Conservation (phyloP, 2,329 filamentous ascomycete species). For the Trichothecium sympodiale region DNA sequence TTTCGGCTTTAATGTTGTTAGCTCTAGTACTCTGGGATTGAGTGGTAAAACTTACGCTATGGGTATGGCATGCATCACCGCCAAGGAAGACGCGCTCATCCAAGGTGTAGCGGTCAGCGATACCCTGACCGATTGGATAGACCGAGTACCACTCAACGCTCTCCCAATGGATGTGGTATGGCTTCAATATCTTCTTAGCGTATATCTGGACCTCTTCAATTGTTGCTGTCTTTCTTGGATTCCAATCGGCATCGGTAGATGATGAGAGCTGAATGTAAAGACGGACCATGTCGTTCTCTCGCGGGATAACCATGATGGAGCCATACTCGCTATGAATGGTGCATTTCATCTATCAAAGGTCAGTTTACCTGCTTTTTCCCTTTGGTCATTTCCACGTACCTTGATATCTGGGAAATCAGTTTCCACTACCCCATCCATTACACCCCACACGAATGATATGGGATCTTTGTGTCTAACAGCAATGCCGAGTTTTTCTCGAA, state of each 20-base stretch:
- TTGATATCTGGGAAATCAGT: conserved; percentile 72
- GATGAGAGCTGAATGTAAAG: conserved; percentile 59
- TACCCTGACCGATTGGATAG: conserved; percentile 66
- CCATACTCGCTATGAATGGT: conserved; percentile 65
- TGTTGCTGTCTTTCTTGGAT: conserved; percentile 52
- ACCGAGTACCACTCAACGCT: conserved; percentile 64
- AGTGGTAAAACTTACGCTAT: conserved; percentile 42
- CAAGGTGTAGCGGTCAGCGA: conserved; percentile 55
- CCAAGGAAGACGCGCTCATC: conserved; percentile 63
- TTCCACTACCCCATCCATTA: conserved; percentile 62
- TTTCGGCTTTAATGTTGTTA: conserved; percentile 48
- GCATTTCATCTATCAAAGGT: conserved; percentile 46
- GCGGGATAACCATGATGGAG: conserved; percentile 71
- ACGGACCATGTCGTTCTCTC: conserved; percentile 57
- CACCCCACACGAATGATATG: conserved; percentile 62
- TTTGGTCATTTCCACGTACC: conserved; percentile 25
- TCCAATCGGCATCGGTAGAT: conserved; percentile 49
- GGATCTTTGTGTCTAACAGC: conserved; percentile 61
- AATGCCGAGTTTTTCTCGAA: conserved; percentile 56
- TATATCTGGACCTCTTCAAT: conserved; percentile 52
- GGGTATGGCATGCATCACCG: conserved; percentile 71
- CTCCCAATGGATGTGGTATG: conserved; percentile 58
- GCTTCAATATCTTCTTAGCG: conserved; percentile 53
- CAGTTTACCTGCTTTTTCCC: not conserved
- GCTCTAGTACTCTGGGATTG: conserved; percentile 31